phyloP scores from a whole-genome alignment of 768 basidiomycete genomes.

The Boletus sp. region DNA sequence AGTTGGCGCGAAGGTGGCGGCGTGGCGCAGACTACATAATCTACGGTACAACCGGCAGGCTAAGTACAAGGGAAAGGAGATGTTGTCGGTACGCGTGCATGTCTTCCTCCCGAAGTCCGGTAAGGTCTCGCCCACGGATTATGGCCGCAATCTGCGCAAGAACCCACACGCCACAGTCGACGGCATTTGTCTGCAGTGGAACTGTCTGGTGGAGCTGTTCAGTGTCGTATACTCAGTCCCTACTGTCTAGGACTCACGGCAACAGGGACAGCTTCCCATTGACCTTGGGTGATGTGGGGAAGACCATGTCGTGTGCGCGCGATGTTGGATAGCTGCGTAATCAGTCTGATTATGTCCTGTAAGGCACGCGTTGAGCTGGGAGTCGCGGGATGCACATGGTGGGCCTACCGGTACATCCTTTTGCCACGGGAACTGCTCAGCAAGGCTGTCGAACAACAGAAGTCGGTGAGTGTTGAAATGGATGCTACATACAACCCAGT shows the following conservation, averaged over 20 bases:
- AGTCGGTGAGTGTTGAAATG: background rate
- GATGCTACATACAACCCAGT: constrained; percentile 4
- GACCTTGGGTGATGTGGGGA: background rate
- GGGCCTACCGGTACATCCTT: background rate
- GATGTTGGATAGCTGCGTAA: background rate
- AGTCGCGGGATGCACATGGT: background rate
- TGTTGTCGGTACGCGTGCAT: background rate
- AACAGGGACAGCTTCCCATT: background rate
- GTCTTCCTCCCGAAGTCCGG: background rate
- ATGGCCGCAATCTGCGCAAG: background rate
- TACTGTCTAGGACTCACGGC: background rate
- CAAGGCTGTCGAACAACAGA: constrained; percentile 2
- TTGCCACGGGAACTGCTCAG: background rate
- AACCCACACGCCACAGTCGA: background rate
- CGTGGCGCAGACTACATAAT: too few relatives aligned
- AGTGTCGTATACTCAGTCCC: background rate
- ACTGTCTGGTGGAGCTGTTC: background rate
- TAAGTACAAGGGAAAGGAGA: background rate
- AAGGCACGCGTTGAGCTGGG: background rate
- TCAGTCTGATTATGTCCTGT: background rate
- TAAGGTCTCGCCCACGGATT: background rate
- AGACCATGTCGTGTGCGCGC: background rate
- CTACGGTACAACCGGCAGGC: background rate
- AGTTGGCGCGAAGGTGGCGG: too few relatives aligned
- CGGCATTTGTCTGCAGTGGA: background rate